Evolutionary conservation across 2,329 filamentous ascomycete genomes (phyloP).

Genomic region (Claviceps paspali): DNA sequence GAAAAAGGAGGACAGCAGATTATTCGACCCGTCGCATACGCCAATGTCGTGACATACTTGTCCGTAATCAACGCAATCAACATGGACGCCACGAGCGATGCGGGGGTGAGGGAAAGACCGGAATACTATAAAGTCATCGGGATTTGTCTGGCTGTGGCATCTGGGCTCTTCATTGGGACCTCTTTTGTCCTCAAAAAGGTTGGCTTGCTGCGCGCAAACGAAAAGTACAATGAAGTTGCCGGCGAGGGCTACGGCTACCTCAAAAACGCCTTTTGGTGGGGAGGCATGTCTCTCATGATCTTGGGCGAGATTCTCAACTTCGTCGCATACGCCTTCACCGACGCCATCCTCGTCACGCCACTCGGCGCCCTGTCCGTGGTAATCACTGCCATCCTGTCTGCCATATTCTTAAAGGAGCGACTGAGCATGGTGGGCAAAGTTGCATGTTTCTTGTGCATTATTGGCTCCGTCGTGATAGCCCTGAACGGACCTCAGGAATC

Average conservation of each 20-base stretch:
- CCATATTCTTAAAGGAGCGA: slow-evolving; percentile 90
- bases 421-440: slow-evolving; percentile 93
- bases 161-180: slow-evolving; percentile 81
- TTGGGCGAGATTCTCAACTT: slow-evolving; percentile 94
- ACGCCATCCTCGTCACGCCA: slow-evolving; percentile 88
- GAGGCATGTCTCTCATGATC: slow-evolving; percentile 93
- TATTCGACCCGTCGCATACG: neutral
- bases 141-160: slow-evolving; percentile 70
- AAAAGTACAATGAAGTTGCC: slow-evolving; percentile 90
- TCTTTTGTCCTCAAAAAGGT: slow-evolving; percentile 95
- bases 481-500: slow-evolving; percentile 82
- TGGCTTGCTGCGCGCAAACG: slow-evolving; percentile 79
- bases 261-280: slow-evolving; percentile 92
- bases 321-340: slow-evolving; percentile 90
- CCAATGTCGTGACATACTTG: neutral
- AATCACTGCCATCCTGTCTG: slow-evolving; percentile 76
- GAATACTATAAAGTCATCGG: slow-evolving; percentile 67
- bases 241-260: slow-evolving; percentile 96
- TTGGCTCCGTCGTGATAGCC: slow-evolving; percentile 86
- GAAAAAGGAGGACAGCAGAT: neutral
- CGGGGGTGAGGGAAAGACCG: too few relatives aligned
- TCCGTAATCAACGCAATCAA: neutral
- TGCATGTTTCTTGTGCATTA: slow-evolving; percentile 85
- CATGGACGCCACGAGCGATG: neutral
- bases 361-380: slow-evolving; percentile 86